Conservation (phyloP, 305 asterid genomes). For the Rubia peregrina region DNA sequence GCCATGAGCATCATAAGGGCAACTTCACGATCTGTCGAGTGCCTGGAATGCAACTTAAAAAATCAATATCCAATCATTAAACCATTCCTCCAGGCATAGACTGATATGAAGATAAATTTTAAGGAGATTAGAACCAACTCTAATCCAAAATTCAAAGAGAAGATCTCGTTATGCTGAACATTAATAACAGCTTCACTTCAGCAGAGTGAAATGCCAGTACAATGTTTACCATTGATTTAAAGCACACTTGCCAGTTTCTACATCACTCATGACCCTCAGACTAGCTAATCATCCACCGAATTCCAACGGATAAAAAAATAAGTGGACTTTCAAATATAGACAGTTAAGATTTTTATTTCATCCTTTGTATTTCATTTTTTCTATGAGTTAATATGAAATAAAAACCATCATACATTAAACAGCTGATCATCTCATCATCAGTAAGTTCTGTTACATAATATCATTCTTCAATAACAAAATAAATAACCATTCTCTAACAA, state of each 20-base stretch:
- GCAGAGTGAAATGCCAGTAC: background rate
- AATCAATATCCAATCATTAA: background rate
- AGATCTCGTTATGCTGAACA: background rate
- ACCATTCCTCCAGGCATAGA: background rate
- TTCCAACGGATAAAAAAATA: background rate
- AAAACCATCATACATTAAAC: background rate
- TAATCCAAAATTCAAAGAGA: background rate
- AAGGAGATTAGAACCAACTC: background rate
- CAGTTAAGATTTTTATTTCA: background rate
- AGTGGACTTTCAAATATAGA: background rate
- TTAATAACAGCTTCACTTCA: background rate
- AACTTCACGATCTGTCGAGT: conserved; percentile 72
- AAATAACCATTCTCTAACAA: background rate
- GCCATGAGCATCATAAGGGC: conserved; percentile 88
- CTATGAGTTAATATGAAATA: no score
- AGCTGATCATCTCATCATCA: background rate
- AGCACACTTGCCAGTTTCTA: background rate
- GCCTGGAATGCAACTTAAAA: conserved; percentile 34
- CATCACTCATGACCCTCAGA: background rate
- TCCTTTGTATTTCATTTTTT: no score
- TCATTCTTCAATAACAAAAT: background rate
- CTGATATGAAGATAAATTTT: background rate
- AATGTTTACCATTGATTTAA: background rate
- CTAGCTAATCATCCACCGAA: background rate
- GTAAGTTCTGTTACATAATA: background rate